A percentile compares a stretch with the other conserved stretches of the same genome.
phyloP scores from a whole-genome alignment of 1,284 basidiomycete species.

The Caloboletus firmus region DNA sequence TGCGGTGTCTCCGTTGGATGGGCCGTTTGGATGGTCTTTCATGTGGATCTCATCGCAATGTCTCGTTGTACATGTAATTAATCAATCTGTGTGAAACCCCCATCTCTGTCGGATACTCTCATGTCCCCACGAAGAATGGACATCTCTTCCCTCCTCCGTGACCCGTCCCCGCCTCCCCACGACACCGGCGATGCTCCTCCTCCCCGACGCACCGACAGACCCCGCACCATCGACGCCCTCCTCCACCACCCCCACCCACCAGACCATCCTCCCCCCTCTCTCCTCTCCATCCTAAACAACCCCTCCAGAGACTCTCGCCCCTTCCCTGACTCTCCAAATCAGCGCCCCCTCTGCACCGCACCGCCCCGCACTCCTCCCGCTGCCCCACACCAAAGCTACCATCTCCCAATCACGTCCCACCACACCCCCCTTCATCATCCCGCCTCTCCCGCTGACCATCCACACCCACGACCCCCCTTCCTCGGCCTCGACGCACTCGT shows the following conservation, averaged over 20 bases:
- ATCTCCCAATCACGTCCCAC: neutral
- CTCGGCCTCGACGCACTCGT: slow-evolving; percentile 55
- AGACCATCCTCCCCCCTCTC: slow-evolving; percentile 17
- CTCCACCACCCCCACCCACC: slow-evolving; percentile 24
- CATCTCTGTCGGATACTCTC: slow-evolving; percentile 1
- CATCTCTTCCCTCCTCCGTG: slow-evolving; percentile 68
- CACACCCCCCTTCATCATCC: neutral
- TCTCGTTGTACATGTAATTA: slow-evolving; percentile 71
- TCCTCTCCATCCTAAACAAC: slow-evolving; percentile 23
- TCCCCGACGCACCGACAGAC: slow-evolving; percentile 3
- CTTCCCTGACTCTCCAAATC: neutral
- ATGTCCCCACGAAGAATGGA: slow-evolving; percentile 69
- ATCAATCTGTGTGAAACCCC: slow-evolving; percentile 10
- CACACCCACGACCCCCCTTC: slow-evolving; percentile 19
- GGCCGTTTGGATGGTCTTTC: slow-evolving; percentile 59
- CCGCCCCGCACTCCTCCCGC: too few species aligned
- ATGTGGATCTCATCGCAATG: slow-evolving; percentile 78
- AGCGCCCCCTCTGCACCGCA: neutral
- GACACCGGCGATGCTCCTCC: neutral
- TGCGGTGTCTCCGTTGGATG: slow-evolving; percentile 67
- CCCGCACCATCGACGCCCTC: slow-evolving; percentile 26
- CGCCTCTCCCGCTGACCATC: neutral
- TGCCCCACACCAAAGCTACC: too few species aligned
- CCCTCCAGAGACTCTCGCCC: neutral
- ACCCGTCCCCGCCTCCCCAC: slow-evolving; percentile 17